Evolutionary conservation across 1,284 basidiomycete species (phyloP), one percentile per base, ranked within the genome.

Genomic region (Papiliotrema laurentii): DNA sequence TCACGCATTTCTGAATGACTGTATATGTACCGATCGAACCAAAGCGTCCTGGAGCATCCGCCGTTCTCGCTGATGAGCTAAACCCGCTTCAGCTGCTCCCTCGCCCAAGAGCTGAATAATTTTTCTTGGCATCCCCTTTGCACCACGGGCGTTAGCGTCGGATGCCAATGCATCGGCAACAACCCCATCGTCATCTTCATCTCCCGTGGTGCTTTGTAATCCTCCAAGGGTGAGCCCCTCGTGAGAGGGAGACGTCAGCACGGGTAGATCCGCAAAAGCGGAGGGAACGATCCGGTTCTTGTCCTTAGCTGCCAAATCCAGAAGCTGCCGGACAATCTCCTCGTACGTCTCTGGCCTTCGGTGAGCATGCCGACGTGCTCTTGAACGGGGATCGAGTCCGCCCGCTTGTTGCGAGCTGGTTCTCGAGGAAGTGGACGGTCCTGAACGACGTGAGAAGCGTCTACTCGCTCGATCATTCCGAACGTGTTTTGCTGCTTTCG

Each of bases 51-150:
- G 41, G 4, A 60, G 39, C 9, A 44, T 47, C 35, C 46, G 40
- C 41, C 47, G 51, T 30, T 63, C 63, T 38, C 59, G 43, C 35
- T 56, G 56, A 52, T 63, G 46, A 11, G 50, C 33, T 5, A 45
- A 45, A 34, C 52, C 44, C 6, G 64, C 60, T 18, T 49, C 52
- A 45, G 56, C 56, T 24, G 63, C 60, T 7, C 63, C 64, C 30
- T 56, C 46, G 19, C 64, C 60, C 11, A 64, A 43, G 18, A 65
- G 43, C 26, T 59, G 53, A 22, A 58, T 59, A 2, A 64, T 46
- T 40, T 63, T 65, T 45, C 53, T 56, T 16, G 21, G 33, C 14
- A 19, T 43, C 35, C 50, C 41, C 33, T 24, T 28, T n/a, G n/a
- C n/a, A n/a, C n/a, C n/a, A n/a, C n/a, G n/a, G n/a, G n/a, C 14